Evolutionary conservation across 768 basidiomycete genomes (phyloP).

Genomic region (Boletus pseudo-olivaceus): DNA sequence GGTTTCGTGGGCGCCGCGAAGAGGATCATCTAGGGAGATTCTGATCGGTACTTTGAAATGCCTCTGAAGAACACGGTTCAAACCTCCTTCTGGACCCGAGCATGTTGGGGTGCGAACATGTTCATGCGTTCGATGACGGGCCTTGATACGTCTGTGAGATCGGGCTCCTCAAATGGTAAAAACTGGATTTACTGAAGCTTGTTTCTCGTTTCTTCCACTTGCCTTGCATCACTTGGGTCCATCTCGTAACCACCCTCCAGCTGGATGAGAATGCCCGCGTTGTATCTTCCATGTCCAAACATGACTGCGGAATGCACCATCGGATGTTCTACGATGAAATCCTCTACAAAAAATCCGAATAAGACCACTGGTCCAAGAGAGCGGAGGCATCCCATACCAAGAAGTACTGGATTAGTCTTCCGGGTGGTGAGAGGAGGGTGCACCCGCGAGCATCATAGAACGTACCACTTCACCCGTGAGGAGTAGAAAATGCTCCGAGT

Average conservation of each 20-base stretch:
- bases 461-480: slow-evolving; percentile 20
- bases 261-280: slow-evolving; percentile 16
- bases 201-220: slow-evolving; percentile 11
- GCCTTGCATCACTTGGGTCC: slow-evolving; percentile 5
- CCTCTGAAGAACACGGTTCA: neutral
- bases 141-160: slow-evolving; percentile 5
- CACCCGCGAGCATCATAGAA: neutral
- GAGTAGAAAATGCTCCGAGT: slow-evolving; percentile 6
- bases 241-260: slow-evolving; percentile 7
- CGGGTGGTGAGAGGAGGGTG: neutral
- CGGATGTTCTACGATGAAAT: slow-evolving; percentile 13
- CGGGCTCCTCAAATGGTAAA: neutral
- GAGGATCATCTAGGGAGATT: slow-evolving; percentile 13
- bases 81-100: slow-evolving; percentile 23
- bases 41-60: neutral
- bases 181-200: slow-evolving; percentile 12
- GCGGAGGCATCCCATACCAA: slow-evolving; percentile 10
- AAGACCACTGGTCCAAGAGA: neutral
- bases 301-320: slow-evolving; percentile 17
- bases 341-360: slow-evolving; percentile 4
- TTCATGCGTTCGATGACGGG: slow-evolving; percentile 18
- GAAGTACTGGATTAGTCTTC: slow-evolving; percentile 15
- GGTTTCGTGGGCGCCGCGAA: slow-evolving; percentile 10
- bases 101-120: slow-evolving; percentile 19
- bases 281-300: slow-evolving; percentile 22